phyloP scores from a whole-genome alignment of 169 alveolate genomes.

The Eimeria acervulina region DNA sequence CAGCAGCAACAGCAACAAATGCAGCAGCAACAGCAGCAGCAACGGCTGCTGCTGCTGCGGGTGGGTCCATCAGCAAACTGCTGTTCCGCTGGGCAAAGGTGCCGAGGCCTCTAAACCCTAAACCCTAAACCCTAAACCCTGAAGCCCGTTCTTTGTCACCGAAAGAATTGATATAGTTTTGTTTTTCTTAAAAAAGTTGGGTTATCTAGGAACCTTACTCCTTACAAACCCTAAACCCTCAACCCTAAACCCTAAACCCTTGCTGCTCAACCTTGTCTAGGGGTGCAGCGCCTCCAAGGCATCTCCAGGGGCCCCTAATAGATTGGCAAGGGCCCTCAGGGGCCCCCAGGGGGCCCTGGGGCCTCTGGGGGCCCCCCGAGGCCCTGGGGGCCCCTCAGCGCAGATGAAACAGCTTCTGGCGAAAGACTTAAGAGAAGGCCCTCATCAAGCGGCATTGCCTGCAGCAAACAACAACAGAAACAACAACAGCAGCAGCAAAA shows the following conservation, averaged over 20 bases:
- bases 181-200: not conserved
- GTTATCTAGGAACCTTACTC: not conserved
- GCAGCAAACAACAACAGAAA: not conserved
- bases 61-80: not conserved
- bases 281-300: no score
- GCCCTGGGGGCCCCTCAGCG: no score
- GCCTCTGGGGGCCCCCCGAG: not conserved
- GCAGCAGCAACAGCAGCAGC: no score
- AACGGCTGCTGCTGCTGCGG: no score
- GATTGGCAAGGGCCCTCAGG: not conserved
- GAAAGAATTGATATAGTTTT: not conserved
- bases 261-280: no score
- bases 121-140: not conserved
- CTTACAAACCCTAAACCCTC: not conserved
- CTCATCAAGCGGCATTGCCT: constrained; percentile 8
- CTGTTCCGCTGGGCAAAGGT: not conserved
- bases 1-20: no score
- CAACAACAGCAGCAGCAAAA: no score
- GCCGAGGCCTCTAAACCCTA: not conserved
- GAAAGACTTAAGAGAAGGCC: not conserved
- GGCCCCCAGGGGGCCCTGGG: no score
- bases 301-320: no score
- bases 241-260: no score
- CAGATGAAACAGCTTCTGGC: no score
- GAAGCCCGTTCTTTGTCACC: not conserved